Percentiles rank a stretch among this genome's conserved stretches.
phyloP scores from a whole-genome alignment of 2,329 filamentous ascomycete genomes.

The Xylariaceae sp. region DNA sequence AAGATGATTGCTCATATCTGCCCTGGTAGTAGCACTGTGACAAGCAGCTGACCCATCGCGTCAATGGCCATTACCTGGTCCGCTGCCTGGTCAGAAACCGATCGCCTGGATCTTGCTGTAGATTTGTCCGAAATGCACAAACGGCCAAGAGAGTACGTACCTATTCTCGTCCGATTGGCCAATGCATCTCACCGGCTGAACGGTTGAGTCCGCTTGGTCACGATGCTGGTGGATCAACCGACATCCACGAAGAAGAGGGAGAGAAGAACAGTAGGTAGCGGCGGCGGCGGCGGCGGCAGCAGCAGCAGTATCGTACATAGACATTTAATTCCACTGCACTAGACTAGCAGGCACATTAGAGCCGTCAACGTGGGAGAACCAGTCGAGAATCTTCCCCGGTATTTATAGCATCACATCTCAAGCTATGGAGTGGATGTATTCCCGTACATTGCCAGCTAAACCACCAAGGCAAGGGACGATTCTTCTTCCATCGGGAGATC shows the following conservation, averaged over 20 bases:
- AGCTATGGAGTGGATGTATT: too few species aligned
- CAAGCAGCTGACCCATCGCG: slow-evolving; percentile 10
- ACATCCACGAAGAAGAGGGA: not conserved
- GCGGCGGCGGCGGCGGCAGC: not conserved
- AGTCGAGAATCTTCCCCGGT: too few species aligned
- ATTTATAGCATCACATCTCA: too few species aligned
- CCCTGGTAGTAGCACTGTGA: slow-evolving; percentile 11
- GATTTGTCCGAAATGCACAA: slow-evolving; percentile 8
- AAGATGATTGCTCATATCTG: slow-evolving; percentile 20
- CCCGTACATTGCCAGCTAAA: too few species aligned
- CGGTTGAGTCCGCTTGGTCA: slow-evolving; percentile 8
- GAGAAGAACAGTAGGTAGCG: not conserved
- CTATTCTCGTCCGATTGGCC: slow-evolving; percentile 16
- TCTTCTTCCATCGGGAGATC: too few species aligned
- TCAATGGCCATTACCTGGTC: not conserved
- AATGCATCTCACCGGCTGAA: slow-evolving; percentile 16
- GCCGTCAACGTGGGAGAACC: too few species aligned
- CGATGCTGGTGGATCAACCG: slow-evolving; percentile 4
- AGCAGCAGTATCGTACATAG: not conserved
- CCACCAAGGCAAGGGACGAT: too few species aligned
- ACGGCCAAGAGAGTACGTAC: slow-evolving; percentile 3
- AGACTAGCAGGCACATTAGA: too few species aligned
- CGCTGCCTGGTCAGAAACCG: not conserved
- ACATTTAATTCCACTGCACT: too few species aligned
- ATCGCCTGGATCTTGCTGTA: not conserved